Evolutionary conservation across 306 rosid genomes (phyloP), one percentile per base, ranked within the genome.

Genomic region (Quercus variabilis): DNA sequence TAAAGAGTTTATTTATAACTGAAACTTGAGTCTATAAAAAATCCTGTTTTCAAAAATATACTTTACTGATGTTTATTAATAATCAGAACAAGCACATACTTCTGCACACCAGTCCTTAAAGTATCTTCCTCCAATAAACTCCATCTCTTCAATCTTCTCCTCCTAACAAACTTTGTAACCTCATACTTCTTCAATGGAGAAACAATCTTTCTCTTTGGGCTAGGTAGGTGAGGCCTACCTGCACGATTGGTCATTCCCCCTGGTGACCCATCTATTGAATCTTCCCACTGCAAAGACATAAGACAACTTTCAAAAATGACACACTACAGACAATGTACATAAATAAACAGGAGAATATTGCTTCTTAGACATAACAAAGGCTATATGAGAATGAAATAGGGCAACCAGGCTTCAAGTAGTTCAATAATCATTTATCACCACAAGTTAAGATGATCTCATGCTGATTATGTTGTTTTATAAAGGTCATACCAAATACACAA

Each of bases 101-200:
- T 83, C 33, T 88, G 73, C 25, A 92, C 93, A 25, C 86, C 97
- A 35, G 71, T 80, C 82, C 91, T 76, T 76, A 95, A 86, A 6
- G 95, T 83, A 25, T 88, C 94, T 87, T 91, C 99, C 83, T 95
- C 99, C 75, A 87, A 58, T 17, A 81, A 14, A 72, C 84, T 86
- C 99, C 99, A 95, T 81, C 51, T 87, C 87, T 83, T 87, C 1
- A 11, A 0, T 83, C 31, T 88, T 85, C 86, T 87, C 83, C 90
- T 90, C 78, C 83, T 87, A 31, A 73, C 59, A 28, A 78, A 0
- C 7, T 57, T 74, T 28, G n/a, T 14, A 10, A 57, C 25, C 78
- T 55, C 86, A 10, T 87, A 76, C 54, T 12, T 77, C 82, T 85
- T 78, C 80, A 90, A 77, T 1, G 92, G 95, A 77, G 97, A 84